A percentile compares a stretch with the other conserved stretches of the same genome.
These are phyloP conservation scores for Xylaria sp. DNA, from an alignment of 2,329 filamentous ascomycete species.

Conservation along the genomic window DNA sequence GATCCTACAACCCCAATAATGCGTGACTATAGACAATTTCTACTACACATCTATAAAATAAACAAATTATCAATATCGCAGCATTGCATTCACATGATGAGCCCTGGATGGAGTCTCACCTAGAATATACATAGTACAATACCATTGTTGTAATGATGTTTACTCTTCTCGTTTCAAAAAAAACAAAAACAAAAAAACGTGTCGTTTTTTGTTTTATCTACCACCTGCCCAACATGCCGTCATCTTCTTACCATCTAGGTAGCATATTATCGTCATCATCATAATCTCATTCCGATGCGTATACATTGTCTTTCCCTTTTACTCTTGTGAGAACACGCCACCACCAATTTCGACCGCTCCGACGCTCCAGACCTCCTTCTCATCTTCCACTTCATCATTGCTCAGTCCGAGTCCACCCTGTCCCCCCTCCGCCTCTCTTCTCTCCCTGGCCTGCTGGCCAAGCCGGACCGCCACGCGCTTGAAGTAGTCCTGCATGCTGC, in stretches of 20 bases:
- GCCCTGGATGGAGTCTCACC: not conserved
- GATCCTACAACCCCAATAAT: no score
- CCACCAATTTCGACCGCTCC: conserved; percentile 84
- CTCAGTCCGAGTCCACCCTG: conserved; percentile 85
- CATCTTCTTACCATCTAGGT: not conserved
- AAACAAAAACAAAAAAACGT: no score
- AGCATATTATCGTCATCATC: not conserved
- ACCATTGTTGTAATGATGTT: not conserved
- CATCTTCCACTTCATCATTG: conserved; percentile 92
- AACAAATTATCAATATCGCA: not conserved
- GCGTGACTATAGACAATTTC: not conserved
- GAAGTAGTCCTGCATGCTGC: conserved; percentile 97
- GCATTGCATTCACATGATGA: not conserved
- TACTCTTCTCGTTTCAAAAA: not conserved
- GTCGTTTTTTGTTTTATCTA: conserved; percentile 12
- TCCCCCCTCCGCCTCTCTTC: conserved; percentile 90
- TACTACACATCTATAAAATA: not conserved
- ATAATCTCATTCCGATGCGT: not conserved
- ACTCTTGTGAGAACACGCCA: conserved; percentile 63
- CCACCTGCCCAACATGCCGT: conserved; percentile 8
- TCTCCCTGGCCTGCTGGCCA: conserved; percentile 86
- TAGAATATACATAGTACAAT: not conserved
- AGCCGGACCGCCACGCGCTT: conserved; percentile 88
- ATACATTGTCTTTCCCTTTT: not conserved
- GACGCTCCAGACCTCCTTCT: conserved; percentile 95